Evolutionary conservation across 192 early-diverging fungal genomes (phyloP).

Genomic region (Irineochytrium annulatum): DNA sequence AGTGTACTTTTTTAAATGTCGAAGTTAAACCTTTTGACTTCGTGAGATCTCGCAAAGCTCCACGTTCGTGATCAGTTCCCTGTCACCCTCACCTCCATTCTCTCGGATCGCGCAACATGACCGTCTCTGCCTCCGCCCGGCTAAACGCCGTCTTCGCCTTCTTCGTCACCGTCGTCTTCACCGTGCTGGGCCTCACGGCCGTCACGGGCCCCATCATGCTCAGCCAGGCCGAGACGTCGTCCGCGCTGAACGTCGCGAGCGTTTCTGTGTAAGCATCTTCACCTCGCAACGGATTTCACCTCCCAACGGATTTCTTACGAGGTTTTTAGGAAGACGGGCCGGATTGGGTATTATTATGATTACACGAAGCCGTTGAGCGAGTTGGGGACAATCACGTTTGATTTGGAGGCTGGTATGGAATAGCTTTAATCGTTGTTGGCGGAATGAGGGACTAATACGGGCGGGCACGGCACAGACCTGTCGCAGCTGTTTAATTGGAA

Average conservation of each 20-base stretch:
- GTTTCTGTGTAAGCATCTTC: conserved; percentile 45
- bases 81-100: no score
- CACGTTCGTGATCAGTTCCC: no score
- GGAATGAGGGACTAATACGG: neutral
- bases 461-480: conserved; percentile 54
- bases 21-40: no score
- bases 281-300: neutral
- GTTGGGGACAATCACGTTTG: conserved; percentile 59
- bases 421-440: neutral
- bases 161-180: conserved; percentile 56
- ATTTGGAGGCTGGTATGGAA: conserved; percentile 63
- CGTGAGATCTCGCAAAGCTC: no score
- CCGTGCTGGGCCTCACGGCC: conserved; percentile 51
- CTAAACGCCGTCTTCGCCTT: conserved; percentile 57
- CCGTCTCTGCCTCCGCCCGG: no score
- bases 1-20: no score
- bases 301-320: neutral
- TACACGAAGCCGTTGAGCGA: conserved; percentile 47
- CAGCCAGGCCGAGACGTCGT: conserved; percentile 1
- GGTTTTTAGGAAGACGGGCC: conserved; percentile 25
- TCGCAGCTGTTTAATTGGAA: conserved; percentile 83
- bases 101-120: no score
- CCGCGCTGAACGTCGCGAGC: conserved; percentile 41
- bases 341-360: conserved; percentile 34
- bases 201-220: conserved; percentile 40